These are phyloP conservation scores for Ophiosphaerella korrae DNA, from an alignment of 2,329 filamentous ascomycete genomes.

Conservation along the genomic window DNA sequence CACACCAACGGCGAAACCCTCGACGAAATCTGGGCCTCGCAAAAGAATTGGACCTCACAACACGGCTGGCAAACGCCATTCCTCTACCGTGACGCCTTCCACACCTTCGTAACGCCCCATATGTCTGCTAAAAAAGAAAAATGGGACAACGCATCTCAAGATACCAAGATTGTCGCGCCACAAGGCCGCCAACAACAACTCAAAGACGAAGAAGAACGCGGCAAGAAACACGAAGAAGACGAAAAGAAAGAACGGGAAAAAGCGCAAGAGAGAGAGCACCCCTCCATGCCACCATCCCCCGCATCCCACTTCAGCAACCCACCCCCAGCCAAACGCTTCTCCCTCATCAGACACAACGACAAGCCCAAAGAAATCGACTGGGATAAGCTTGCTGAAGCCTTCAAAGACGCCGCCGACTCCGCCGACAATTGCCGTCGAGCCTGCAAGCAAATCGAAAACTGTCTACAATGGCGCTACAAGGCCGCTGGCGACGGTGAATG, in stretches of 20 bases:
- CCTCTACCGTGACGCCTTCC: conserved; percentile 41
- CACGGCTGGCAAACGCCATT: conserved; percentile 43
- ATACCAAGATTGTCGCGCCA: conserved; percentile 22
- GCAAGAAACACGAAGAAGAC: conserved; percentile 8
- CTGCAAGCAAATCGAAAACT: conserved; percentile 37
- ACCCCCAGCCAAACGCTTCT: not conserved
- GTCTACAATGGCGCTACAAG: conserved; percentile 45
- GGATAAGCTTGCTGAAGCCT: conserved; percentile 19
- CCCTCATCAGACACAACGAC: not conserved
- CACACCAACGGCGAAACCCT: conserved; percentile 30
- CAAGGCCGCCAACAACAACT: conserved; percentile 20
- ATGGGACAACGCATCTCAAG: conserved; percentile 43
- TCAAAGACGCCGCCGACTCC: conserved; percentile 31
- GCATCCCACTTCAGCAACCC: not conserved
- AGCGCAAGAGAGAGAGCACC: not conserved
- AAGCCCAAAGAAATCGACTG: conserved; percentile 13
- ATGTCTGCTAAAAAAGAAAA: conserved; percentile 30
- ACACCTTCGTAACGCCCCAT: conserved; percentile 36
- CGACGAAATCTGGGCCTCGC: conserved; percentile 35
- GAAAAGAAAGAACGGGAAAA: not conserved
- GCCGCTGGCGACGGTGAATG: conserved; percentile 36
- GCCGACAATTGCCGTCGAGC: conserved; percentile 30
- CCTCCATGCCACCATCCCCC: not conserved
- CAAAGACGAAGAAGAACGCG: conserved; percentile 10
- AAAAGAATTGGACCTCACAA: conserved; percentile 39